Evolutionary conservation across 805 yeast genomes (phyloP), one percentile per base, ranked within the genome.

Genomic region (Suhomyces sp.): DNA sequence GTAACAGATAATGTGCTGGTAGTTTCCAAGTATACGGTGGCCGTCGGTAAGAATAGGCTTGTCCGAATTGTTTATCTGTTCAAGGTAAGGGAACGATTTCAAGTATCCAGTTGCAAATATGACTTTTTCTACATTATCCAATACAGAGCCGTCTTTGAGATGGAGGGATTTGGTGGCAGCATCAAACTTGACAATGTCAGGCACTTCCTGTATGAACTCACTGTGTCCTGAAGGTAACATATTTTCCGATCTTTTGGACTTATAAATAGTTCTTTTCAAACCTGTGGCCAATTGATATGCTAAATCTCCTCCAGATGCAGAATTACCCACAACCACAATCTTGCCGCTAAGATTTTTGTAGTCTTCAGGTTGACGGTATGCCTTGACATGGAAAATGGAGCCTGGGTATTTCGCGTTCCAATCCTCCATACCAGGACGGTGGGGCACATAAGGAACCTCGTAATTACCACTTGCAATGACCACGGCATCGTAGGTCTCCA

Each of bases 271-370:
- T 48, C 68, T 72, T 22, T 75, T 67, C 45, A 80, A 69, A 3
- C 54, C 62, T 2, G 73, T 70, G 1, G 84, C 80, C 17, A 85
- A 62, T 62, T 87, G 92, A 52, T 77, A 78, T 2, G 90, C 57
- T 42, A 88, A 72, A 63, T 90, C 96, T 17, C 83, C 80, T 26
- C 93, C 96, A 29, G 90, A 84, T 2, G 94, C 87, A 9, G 86
- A 83, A 60, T 85, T 86, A 0, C 96, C 96, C n/a, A 89, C 81
- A 6, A 88, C 78, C 44, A 89, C 66, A 13, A 85, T 82, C n/a
- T 69, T 75, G 44, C 72, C 66, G 23, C 12, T 29, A 13, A 48
- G 6, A 23, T 72, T 67, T 6, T 62, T 59, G 55, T 63, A 76
- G 10, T 58, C 57, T n/a, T 53, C 53, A 2, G 70, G 60, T 31